Evolutionary conservation across 1,284 basidiomycete genomes (phyloP), one percentile per base, ranked within the genome.

Genomic region (Puccinia hordei): DNA sequence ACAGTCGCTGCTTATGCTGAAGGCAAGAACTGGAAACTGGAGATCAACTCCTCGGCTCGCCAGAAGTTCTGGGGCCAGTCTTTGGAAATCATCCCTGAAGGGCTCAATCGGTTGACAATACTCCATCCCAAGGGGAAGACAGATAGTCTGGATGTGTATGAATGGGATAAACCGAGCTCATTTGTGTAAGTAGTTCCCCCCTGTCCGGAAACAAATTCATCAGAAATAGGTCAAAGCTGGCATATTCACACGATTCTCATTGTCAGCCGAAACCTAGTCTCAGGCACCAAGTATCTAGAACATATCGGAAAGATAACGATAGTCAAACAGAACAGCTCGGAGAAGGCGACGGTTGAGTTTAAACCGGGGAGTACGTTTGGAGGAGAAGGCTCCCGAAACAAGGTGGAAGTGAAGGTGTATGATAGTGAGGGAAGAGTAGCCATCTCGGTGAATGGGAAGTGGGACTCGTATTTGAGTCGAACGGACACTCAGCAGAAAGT

Each of bases 271-370:
- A 95, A 95, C 86, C 87, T 95, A 80, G 91, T 95, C 89, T 91
- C 93, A 85, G 93, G 93, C 30, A 92, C 92, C 24, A 94, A 94
- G 84, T 95, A 95, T 85, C 88, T 95, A 51, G 93, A 95, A 81
- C 83, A 85, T 90, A 93, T 85, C 87, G 89, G 81, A 90, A 93
- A 82, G 85, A 89, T 93, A 89, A 88, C 88, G 27, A 90, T 95
- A 66, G 89, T 89, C 82, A 92, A 92, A 82, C 87, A 86, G 2
- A 87, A 86, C 27, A 89, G 88, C 22, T 87, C 88, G 15, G 84
- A 85, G 53, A 86, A 87, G 41, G 93, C 92, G 83, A 87, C 90
- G 17, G 85, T 94, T 27, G 91, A 92, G 66, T 95, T 95, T 88
- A 93, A 94, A 84, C 92, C 92, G 84, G 90, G 90, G 65, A 91